Conservation (phyloP, 192 early-diverging fungal species). For the Backusella circina region DNA sequence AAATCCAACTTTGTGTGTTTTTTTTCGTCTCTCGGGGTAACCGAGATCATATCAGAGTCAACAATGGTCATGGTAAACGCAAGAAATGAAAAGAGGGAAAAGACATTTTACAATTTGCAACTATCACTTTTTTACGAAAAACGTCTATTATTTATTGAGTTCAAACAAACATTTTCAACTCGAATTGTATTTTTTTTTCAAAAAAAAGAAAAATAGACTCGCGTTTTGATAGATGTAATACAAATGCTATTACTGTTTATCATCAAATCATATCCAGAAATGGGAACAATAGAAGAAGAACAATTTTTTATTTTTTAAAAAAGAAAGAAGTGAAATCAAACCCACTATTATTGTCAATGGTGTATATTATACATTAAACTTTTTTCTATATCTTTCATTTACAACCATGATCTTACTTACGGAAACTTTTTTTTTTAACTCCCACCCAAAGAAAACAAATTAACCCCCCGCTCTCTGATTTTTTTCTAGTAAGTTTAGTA, state of each 20-base stretch:
- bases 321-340: neutral
- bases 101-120: neutral
- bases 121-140: neutral
- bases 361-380: neutral
- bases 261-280: neutral
- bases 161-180: neutral
- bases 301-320: too few relatives aligned
- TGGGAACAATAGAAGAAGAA: neutral
- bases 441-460: neutral
- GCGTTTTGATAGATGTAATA: neutral
- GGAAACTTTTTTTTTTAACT: neutral
- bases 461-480: neutral
- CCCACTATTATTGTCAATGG: neutral
- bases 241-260: neutral
- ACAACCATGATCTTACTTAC: neutral
- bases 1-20: neutral
- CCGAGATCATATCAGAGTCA: slow-evolving; percentile 2
- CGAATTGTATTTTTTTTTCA: neutral
- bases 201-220: neutral
- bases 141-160: neutral
- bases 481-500: neutral
- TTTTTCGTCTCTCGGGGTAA: neutral
- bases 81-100: neutral
- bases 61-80: neutral
- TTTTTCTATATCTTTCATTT: neutral